Base-by-base conservation (phyloP, 164 flowering plant species). In the Aristolochia fimbriata region DNA sequence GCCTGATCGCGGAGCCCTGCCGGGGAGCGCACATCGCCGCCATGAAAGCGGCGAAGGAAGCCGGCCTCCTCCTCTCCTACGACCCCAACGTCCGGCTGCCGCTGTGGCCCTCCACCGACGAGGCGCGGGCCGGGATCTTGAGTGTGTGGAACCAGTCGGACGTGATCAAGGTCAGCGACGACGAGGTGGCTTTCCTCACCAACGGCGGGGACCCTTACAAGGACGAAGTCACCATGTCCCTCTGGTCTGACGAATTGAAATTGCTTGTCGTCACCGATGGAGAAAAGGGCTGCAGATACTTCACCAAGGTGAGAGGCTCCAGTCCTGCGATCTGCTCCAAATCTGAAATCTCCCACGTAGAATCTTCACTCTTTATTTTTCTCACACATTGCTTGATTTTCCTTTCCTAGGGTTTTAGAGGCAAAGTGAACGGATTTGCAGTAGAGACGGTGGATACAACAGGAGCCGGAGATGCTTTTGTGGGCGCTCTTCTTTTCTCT, bases 391-490 rank as follows among this genome's bases (percentile, higher is more conserved):
- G 4, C 12, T 19, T 5, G 15, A 51, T 4, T 19, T 21, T 21
- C 22, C 14, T 12, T 27, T 52, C 31, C 15, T 73, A 84, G 96
- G 70, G 41, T 17, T 88, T 88, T 62, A 81, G 73, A 62, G 91
- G 96, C 60, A 69, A 24, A 58, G 86, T 84, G 16, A 19, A 24
- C 15, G 91, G 86, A 17, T 80, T 66, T 66, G 30, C 73, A 0
- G 90, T 88, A 68, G 70, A 80, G 5, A 59, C 88, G 1, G 77
- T 88, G 8, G 90, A 88, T 63, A 81, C 92, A 47, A 88, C 96
- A 23, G 92, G 96, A 12, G 96, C 96, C 1, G 92, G 96, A 31
- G 96, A 85, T 70, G 64, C 90, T n/a, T 88, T 88, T 62, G 90
- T 88, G 25, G 96, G 96, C 4, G 58, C 84, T 19, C 63, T 85